Evolutionary conservation across 2,329 filamentous ascomycete species (phyloP), one percentile per base, ranked within the genome.

Genomic region (Diaporthe sp.): DNA sequence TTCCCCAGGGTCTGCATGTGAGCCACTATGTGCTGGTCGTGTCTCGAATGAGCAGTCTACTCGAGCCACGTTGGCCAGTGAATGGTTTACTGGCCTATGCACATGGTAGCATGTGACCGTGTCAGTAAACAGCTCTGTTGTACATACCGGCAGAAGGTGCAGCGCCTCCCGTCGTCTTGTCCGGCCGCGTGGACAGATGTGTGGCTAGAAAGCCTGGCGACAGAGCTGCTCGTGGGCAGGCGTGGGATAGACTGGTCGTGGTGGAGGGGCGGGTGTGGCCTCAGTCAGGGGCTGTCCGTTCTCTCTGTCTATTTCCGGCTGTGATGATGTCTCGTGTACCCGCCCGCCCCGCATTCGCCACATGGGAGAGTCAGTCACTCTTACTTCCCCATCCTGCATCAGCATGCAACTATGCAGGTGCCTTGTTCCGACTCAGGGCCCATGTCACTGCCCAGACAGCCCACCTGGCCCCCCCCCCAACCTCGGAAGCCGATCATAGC

Each of bases 301-400:
- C 65, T 34, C 46, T 6, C 1, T 12, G 34, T 55, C 65, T 39
- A 51, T 55, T 69, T 55, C 65, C 22, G 28, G 65, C 34, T 15
- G 25, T 10, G 13, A 69, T 19, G 58, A 73, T 44, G 71, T 73
- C 58, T 65, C 51, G 10, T 34, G 46, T 73, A 73, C 71, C 71
- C 71, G 71, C 71, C 17, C 9, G 51, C 71, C 71, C 71, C 71
- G 71, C 71, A 65, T 12, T 55, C 39, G 46, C 44, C 58, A 73
- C 71, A 57, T 65, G 58, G 55, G 39, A 65, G 71, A 65, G 46
- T 61, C 58, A 46, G 71, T 73, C n/a, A 28, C 71, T 44, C 71
- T 46, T 61, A 73, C 71, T 55, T 73, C 17, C 46, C 55, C 39
- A 71, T 59, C n/a, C 28, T 53, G 31, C 51, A 61, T 28, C 58